Percentiles rank a stretch among this genome's conserved stretches.
phyloP scores from a whole-genome alignment of 2,329 filamentous ascomycete species.

The Emergomyces pasteurianus region DNA sequence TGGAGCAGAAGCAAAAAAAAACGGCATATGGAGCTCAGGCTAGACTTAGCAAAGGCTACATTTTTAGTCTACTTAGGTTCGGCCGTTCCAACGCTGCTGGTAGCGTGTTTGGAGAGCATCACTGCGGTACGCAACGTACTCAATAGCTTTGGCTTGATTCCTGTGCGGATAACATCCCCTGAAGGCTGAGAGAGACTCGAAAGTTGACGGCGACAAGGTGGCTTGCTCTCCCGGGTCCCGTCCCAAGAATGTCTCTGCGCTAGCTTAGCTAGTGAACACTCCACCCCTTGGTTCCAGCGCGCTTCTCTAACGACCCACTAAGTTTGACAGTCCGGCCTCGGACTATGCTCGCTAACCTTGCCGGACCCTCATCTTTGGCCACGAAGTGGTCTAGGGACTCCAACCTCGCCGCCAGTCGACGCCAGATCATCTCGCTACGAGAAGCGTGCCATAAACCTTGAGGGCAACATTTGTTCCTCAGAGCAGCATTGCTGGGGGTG shows the following conservation, averaged over 20 bases:
- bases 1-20: neutral
- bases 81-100: neutral
- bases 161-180: neutral
- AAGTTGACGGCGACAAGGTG: neutral
- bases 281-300: neutral
- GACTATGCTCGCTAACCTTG: neutral
- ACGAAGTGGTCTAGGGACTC: neutral
- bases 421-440: neutral
- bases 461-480: neutral
- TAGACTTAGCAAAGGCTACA: neutral
- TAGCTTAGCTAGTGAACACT: neutral
- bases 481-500: neutral
- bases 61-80: neutral
- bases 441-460: neutral
- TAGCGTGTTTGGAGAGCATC: neutral
- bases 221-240: conserved; percentile 1
- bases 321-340: neutral
- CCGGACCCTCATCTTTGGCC: neutral
- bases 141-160: neutral
- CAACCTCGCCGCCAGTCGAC: neutral
- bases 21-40: neutral
- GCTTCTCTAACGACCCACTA: neutral
- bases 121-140: too few relatives aligned
- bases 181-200: neutral
- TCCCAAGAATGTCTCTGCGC: neutral